Evolutionary conservation across 2,329 filamentous ascomycete genomes (phyloP), one percentile per base, ranked within the genome.

Genomic region (Colletotrichum chlorophyti): DNA sequence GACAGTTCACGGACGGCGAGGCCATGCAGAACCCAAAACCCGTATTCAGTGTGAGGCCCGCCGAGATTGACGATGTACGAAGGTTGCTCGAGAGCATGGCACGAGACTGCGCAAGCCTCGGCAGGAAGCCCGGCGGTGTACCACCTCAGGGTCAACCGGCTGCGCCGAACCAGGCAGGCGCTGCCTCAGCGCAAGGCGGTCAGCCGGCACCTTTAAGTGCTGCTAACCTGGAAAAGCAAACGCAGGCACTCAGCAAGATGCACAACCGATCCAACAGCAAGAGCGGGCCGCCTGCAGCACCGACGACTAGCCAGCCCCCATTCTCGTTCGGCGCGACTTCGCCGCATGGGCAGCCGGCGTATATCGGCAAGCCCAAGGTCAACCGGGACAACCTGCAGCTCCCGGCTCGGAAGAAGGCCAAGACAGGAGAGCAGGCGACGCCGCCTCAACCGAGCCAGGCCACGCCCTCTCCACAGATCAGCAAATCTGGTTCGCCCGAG

Each of bases 321-420:
- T 86, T 85, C 68, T 72, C 76, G 23, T 79, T 87, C 54, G 80
- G 80, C 11, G 80, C 77, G 15, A 73, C 77, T 8, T 87, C 85
- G 6, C 85, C 86, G 27, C 82, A 85, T 62, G 85, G 84, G 11
- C 81, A 83, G 54, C 85, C 85, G 2, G 77, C 75, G 6, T 86
- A 86, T 61, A 79, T 81, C 41, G 76, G 72, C 67, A 81, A 78
- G 67, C 74, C 79, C 2, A 74, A 79, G 47, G 71, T 87, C 27
- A 83, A 84, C 31, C 74, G 76, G 51, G 77, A 79, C 0, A 81
- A 83, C 49, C 73, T 88, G 32, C 79, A 83, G 48, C 72, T 87
- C 19, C 86, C 85, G 5, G 74, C 80, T 5, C 73, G 78, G 12
- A 87, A 87, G 71, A 86, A 82, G 74, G 67, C 74, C 32, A 87